Base-by-base conservation (phyloP, 2,329 filamentous ascomycete genomes). In the Aspergillus sp. region DNA sequence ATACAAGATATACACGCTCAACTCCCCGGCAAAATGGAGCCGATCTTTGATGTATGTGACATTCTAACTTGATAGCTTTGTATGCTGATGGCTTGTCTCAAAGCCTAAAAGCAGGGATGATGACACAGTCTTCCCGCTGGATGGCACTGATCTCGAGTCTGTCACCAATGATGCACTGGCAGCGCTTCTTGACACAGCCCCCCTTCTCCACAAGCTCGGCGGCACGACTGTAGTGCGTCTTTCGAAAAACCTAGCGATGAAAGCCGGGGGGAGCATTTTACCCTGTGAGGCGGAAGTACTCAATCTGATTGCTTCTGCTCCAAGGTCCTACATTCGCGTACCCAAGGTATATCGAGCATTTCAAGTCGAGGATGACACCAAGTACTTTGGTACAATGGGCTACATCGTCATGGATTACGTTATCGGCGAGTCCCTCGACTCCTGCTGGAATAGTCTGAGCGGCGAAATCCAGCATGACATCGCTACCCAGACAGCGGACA, bases 351-450 rank as follows among this genome's bases (percentile, higher is more conserved):
- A 59, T 50, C 52, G 55, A 6, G 38, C 50, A 29, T 52, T 58
- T 33, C 44, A 54, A n/a, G 26, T 59, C 11, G 27, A 38, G 19
- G 53, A 60, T 37, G 33, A 52, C 3, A 53, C 47, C 6, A 37
- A 49, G 26, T 54, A 54, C 27, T 59, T 54, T 42, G 53, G 49
- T n/a, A 56, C 44, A 3, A 44, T 13, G 19, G 53, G 58, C 10
- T 60, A 59, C 36, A 49, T 59, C 40, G 48, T 60, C 26, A 60
- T 62, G 55, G 59, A 59, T 51, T 60, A 54, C 42, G 52, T 62
- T 39, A 28, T 49, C 30, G 57, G 59, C 5, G 26, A 52, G 43
- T 46, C 52, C 6, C 54, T 61, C 27, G 58, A 53, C 40, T 37
- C 49, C 40, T 52, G 54, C 44, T 60, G 55, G 57, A 43, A 40